phyloP scores from a whole-genome alignment of 306 rosid genomes.

The Morella rubra region DNA sequence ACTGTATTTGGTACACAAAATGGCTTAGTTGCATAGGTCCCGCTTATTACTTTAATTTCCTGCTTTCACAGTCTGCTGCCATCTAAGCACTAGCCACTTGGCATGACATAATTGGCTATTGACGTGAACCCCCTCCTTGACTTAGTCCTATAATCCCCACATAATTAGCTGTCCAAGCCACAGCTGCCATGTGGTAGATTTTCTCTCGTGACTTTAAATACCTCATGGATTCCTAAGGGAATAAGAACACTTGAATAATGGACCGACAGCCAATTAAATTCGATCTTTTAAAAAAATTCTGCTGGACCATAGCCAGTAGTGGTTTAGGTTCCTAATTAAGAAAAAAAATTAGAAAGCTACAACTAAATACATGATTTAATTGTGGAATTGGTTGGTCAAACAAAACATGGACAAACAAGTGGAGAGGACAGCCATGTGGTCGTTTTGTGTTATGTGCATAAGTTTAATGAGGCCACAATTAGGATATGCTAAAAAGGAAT shows the following conservation, averaged over 20 bases:
- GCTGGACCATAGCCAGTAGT: neutral
- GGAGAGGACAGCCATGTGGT: no score
- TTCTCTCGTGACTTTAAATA: neutral
- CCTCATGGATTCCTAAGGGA: neutral
- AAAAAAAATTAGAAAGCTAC: neutral
- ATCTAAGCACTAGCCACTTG: no score
- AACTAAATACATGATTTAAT: neutral
- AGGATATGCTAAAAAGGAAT: no score
- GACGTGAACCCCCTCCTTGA: no score
- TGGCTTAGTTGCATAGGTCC: no score
- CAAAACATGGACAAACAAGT: neutral
- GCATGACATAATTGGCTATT: no score
- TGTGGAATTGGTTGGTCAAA: neutral
- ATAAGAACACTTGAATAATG: neutral
- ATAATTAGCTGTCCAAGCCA: constrained; percentile 4
- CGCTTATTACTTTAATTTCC: no score
- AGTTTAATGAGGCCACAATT: no score
- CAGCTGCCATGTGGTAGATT: constrained; percentile 22
- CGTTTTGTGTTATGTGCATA: no score
- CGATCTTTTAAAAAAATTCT: neutral
- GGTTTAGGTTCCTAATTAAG: neutral
- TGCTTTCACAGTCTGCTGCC: no score
- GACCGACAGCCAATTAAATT: neutral
- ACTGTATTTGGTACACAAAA: no score
- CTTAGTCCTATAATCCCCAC: neutral